A percentile compares a stretch with the other conserved stretches of the same genome.
These are phyloP conservation scores for Aspergillus carlsbadensis DNA, from an alignment of 495 filamentous ascomycete species.

Conservation along the genomic window DNA sequence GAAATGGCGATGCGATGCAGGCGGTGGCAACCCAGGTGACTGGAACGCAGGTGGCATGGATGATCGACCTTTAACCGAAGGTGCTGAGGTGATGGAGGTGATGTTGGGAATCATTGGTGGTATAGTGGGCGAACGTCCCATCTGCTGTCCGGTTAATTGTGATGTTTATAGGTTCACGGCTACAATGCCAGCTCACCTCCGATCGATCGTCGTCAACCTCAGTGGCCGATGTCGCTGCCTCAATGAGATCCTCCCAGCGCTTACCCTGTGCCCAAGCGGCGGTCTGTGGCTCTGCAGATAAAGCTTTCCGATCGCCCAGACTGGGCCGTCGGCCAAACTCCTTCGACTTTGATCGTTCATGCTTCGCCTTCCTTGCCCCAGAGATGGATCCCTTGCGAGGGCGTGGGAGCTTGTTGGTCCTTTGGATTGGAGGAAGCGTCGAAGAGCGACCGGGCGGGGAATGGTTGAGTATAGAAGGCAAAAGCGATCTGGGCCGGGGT, in stretches of 20 bases:
- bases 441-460: conserved; percentile 86
- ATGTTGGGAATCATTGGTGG: conserved; percentile 42
- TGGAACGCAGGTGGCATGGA: conserved; percentile 71
- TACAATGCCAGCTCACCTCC: conserved; percentile 31
- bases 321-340: conserved; percentile 65
- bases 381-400: conserved; percentile 83
- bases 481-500: conserved; percentile 63
- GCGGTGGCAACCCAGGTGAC: conserved; percentile 34
- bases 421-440: conserved; percentile 77
- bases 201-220: conserved; percentile 82
- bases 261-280: conserved; percentile 74
- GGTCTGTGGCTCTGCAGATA: conserved; percentile 74
- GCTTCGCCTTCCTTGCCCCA: conserved; percentile 66
- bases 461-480: conserved; percentile 76
- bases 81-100: conserved; percentile 45
- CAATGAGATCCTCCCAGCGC: conserved; percentile 92
- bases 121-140: conserved; percentile 67
- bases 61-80: conserved; percentile 57
- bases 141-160: conserved; percentile 15
- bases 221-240: conserved; percentile 85
- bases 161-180: background rate
- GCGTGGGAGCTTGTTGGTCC: conserved; percentile 60
- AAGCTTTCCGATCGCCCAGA: conserved; percentile 74
- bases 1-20: conserved; percentile 46
- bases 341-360: conserved; percentile 74